Base-by-base conservation (phyloP, 192 early-diverging fungal genomes). In the Linnemannia hyalina region DNA sequence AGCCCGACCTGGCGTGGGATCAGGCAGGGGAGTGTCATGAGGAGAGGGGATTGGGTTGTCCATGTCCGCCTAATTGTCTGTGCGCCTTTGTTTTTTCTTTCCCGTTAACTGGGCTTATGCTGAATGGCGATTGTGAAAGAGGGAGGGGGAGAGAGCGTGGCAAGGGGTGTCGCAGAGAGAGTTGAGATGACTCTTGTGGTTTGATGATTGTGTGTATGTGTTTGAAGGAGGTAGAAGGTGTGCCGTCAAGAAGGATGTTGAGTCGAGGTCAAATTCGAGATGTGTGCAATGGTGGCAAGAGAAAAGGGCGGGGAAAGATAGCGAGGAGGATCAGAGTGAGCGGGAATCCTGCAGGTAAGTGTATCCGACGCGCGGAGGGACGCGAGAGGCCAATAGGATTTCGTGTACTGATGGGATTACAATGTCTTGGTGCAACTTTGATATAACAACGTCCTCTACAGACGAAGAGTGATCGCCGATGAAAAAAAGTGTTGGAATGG, bases 61-160 rank as follows among this genome's bases (percentile, higher is more conserved):
- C 49, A 75, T 75, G 47, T 40, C 72, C 26, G 2, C 44, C 73
- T 18, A 63, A 70, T 52, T 46, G 82, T 85, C 77, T 85, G 82
- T 85, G 82, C 82, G 74, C 77, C 74, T 85, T 85, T 85, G 82
- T 80, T 65, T 65, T 85, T 75, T 20, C 20, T 52, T 46, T 13
- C 52, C 60, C 73, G 75, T 80, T 73, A 38, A 65, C n/a, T 22
- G 44, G 20, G 54, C 16, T 10, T 23, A 47, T 22, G 18, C 20
- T 23, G 68, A 76, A 44, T 65, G 55, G 35, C 15, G 60, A 47
- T 8, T 46, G 49, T 68, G 55, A 76, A 16, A 71, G 7, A 22
- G 29, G 52, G 38, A 80, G 16, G 44, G 16, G 44, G 16, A 4
- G 74, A 4, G 40, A 52, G 52, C 7, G 32, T 10, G 32, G n/a